A percentile compares a stretch with the other conserved stretches of the same genome.
Conservation (phyloP, 208 protist species). For the Spongospora subterranea region DNA sequence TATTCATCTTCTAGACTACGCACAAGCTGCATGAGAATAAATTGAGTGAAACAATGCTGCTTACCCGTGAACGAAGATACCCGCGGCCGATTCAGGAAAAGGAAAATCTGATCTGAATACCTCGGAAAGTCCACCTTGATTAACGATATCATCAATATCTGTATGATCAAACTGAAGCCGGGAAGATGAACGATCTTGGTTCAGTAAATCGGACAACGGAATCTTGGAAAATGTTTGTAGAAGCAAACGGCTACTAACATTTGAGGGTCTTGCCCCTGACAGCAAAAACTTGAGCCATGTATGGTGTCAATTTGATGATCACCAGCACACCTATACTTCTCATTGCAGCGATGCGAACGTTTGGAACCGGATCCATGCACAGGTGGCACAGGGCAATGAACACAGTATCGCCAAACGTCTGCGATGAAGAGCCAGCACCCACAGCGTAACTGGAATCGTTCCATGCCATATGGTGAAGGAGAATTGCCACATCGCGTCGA, state of each 20-base stretch:
- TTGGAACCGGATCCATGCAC: background rate
- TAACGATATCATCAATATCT: background rate
- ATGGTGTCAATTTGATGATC: background rate
- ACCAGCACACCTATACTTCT: background rate
- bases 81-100: background rate
- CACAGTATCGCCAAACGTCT: background rate
- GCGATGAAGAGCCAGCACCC: background rate
- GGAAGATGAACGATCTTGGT: background rate
- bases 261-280: background rate
- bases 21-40: background rate
- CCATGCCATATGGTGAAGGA: background rate
- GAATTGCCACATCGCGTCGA: background rate
- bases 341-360: background rate
- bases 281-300: background rate
- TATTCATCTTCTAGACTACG: background rate
- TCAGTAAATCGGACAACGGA: background rate
- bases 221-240: background rate
- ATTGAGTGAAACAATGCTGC: no score
- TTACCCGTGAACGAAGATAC: background rate
- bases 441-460: background rate
- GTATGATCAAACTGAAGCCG: background rate
- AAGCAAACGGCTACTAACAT: background rate
- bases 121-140: background rate
- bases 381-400: background rate
- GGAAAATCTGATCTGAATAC: background rate